Evolutionary conservation across 1,284 basidiomycete genomes (phyloP), one percentile per base, ranked within the genome.

Genomic region (Athelia psychrophila): DNA sequence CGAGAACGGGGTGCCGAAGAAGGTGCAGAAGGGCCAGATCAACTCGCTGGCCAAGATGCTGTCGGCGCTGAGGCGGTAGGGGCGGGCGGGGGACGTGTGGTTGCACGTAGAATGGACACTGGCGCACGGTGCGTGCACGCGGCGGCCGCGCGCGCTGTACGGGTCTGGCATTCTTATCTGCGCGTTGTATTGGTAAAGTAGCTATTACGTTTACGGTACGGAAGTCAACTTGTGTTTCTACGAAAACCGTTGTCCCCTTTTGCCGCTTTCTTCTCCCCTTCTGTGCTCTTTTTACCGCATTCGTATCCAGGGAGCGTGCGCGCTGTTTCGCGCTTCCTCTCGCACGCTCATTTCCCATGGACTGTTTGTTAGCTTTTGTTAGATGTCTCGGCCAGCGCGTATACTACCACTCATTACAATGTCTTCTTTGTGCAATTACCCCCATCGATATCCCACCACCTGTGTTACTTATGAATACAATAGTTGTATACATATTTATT

Each of bases 21-120:
- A 88, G 74, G 86, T 90, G 63, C 86, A 88, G 74, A 90, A 84
- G 69, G 86, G 85, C 51, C 88, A 91, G 76, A 91, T 91, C 75
- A 86, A 86, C 60, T 80, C 88, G 35, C 73, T 91, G 60, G 88
- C 87, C 56, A 91, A 91, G 80, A 88, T 91, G 86, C 72, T 91
- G 56, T 89, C 84, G 55, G 87, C 87, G 48, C 68, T 89, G 69
- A 77, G 86, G 62, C 81, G 83, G 63, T 88, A 42, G 38, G 20
- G 20, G 20, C 20, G 27, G 86, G 62, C 81, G 83, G 63, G 88
- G 20, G 38, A n/a, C 6, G 5, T 6, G 5, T 18, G n/a, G 38
- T 18, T 6, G 38, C 38, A 8, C n/a, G 16, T 9, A 8, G 38
- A 22, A 42, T 42, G 38, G 38, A 42, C 38, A 42, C 38, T 42